phyloP scores from a whole-genome alignment of 2,329 filamentous ascomycete species.

The Aspergillus quadricinctus region DNA sequence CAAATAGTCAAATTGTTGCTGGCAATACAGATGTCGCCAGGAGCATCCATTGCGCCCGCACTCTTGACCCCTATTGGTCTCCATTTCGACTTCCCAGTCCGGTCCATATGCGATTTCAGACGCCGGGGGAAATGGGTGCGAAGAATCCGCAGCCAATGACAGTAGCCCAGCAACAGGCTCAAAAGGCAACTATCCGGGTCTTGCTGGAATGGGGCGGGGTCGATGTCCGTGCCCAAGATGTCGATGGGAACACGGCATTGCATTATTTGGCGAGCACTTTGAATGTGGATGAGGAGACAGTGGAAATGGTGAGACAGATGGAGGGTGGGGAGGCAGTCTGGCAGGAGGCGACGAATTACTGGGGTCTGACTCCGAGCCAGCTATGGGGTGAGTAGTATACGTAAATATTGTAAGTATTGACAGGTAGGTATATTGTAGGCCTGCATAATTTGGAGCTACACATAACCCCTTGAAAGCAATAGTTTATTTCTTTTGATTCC shows the following conservation, averaged over 20 bases:
- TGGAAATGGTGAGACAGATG: constrained; percentile 2
- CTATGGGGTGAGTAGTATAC: neutral
- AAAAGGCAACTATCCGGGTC: constrained; percentile 2
- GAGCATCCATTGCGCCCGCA: constrained; percentile 5
- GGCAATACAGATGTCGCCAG: neutral
- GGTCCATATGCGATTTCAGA: neutral
- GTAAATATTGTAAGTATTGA: too few species aligned
- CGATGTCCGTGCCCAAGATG: constrained; percentile 9
- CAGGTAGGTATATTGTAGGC: too few species aligned
- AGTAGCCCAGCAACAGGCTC: constrained; percentile 3
- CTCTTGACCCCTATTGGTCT: neutral
- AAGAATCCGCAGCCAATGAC: neutral
- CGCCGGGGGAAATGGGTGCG: neutral
- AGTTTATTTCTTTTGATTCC: too few species aligned
- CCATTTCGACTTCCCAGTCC: constrained; percentile 5
- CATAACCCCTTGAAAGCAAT: too few species aligned
- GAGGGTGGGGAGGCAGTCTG: constrained; percentile 1
- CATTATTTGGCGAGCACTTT: constrained; percentile 11
- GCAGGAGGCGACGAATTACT: neutral
- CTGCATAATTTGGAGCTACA: too few species aligned
- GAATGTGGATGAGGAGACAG: constrained; percentile 1
- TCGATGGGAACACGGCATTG: constrained; percentile 12
- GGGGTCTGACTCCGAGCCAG: constrained; percentile 2
- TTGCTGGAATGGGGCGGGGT: neutral
- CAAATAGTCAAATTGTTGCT: neutral